Percentiles rank a stretch among this genome's conserved stretches.
These are phyloP conservation scores for Pilasporangium apinafurcum DNA, from an alignment of 352 stramenopile species.

Conservation along the genomic window DNA sequence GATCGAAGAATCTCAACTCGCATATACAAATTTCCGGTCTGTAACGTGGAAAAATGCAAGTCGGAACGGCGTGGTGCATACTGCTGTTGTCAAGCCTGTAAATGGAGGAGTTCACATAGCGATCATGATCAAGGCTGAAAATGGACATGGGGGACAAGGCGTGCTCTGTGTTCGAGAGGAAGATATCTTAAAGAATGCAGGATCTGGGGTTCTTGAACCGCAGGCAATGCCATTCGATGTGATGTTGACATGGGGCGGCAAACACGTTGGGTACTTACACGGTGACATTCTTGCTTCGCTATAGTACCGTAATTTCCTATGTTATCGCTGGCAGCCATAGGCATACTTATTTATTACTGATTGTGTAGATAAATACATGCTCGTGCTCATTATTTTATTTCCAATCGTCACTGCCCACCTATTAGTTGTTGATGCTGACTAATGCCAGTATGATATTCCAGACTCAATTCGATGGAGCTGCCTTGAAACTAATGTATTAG, in stretches of 20 bases:
- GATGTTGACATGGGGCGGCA: constrained; percentile 41
- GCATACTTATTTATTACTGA: constrained; percentile 9
- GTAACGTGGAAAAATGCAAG: constrained; percentile 31
- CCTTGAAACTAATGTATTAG: too few relatives aligned
- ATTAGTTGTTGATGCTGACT: too few relatives aligned
- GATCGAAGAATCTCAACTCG: constrained; percentile 27
- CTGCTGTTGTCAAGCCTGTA: constrained; percentile 33
- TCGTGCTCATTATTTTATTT: too few relatives aligned
- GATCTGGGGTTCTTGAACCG: constrained; percentile 18
- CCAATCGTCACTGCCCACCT: too few relatives aligned
- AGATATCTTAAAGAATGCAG: constrained; percentile 17
- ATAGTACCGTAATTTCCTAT: constrained; percentile 13
- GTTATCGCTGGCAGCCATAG: background rate
- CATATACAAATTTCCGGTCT: constrained; percentile 39
- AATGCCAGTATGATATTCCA: too few relatives aligned
- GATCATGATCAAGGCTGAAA: constrained; percentile 35
- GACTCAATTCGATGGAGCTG: too few relatives aligned
- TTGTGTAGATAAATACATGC: background rate
- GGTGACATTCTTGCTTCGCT: constrained; percentile 31
- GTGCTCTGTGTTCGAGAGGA: constrained; percentile 41
- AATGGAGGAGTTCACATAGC: constrained; percentile 42
- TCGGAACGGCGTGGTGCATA: constrained; percentile 27
- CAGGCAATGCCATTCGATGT: constrained; percentile 39
- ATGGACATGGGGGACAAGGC: constrained; percentile 29
- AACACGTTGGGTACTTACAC: constrained; percentile 49